Evolutionary conservation across 2,329 filamentous ascomycete genomes (phyloP), one percentile per base, ranked within the genome.

Genomic region (Epichloe bromicola): DNA sequence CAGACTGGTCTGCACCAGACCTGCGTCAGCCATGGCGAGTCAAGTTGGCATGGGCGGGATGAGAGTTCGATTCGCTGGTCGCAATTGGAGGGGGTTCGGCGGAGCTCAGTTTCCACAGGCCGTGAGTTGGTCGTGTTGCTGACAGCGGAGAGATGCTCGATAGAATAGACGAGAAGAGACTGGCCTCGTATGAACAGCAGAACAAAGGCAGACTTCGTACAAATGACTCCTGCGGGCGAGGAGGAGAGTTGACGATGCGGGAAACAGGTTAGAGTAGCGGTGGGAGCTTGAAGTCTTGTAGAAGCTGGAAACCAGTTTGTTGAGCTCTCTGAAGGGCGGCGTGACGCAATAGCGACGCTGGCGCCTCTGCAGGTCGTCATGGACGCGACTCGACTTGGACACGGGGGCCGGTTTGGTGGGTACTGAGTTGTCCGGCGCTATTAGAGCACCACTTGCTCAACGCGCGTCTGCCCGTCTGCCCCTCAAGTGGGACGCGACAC

Each of bases 1-100:
- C 58, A 97, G 76, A 63, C 86, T 88, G 51, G 85, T 86, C 66
- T 94, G 89, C 55, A 96, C 80, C 64, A 93, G 74, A 62, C 75
- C 75, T 55, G 74, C 73, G 61, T 67, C 60, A 56, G 69, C 69
- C 67, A 70, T 70, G 54, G 50, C 58, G 58, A 15, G 26, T 54
- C 40, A 41, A 46, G 36, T 33, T 33, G 50, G 44, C 45, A 39
- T 46, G 41, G 40, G 47, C 17, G 33, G 34, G 23, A 33, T 12
- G 46, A 37, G 14, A 3, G 7, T 30, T 39, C 37, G 46, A 39
- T 4, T 2, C 12, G 33, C 2, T 17, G 10, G 20, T 48, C 37
- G 3, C n/a, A 34, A 19, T 38, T n/a, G 36, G 7, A 30, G 19
- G 17, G 10, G 17, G 40, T 20, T 20, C 10, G 11, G 40, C 19